Evolutionary conservation across 192 early-diverging fungal genomes (phyloP).

Genomic region (Mortierella alpina): DNA sequence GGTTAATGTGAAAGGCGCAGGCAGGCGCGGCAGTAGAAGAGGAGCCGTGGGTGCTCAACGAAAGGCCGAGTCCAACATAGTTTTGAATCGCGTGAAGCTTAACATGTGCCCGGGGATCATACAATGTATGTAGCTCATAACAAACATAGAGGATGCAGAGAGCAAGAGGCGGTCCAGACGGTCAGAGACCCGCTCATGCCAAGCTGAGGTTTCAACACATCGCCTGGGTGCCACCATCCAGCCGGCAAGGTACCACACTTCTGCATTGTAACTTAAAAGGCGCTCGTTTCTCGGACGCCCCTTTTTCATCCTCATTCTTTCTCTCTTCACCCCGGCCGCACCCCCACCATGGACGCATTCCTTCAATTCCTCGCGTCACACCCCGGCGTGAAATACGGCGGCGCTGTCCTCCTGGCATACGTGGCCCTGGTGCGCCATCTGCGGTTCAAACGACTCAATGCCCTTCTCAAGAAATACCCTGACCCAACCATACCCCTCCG

Average conservation of each 20-base stretch:
- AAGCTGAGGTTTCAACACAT: too few relatives aligned
- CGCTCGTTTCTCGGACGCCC: not conserved
- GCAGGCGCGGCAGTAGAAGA: too few relatives aligned
- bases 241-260: too few relatives aligned
- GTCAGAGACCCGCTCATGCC: too few relatives aligned
- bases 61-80: too few relatives aligned
- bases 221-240: too few relatives aligned
- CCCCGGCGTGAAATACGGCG: constrained; percentile 5
- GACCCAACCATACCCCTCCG: constrained; percentile 53
- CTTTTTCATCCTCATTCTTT: constrained; percentile 1
- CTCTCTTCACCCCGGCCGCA: not conserved
- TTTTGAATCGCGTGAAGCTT: too few relatives aligned
- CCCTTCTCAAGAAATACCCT: constrained; percentile 47
- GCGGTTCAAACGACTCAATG: constrained; percentile 47
- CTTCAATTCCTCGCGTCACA: not conserved
- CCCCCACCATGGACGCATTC: constrained; percentile 2
- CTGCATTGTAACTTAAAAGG: too few relatives aligned
- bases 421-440: constrained; percentile 43
- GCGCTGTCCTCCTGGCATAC: constrained; percentile 14
- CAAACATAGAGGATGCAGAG: not conserved
- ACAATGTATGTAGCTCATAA: too few relatives aligned
- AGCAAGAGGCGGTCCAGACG: not conserved
- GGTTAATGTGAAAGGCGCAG: too few relatives aligned
- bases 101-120: too few relatives aligned
- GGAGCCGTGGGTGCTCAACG: too few relatives aligned